Percentiles rank a stretch among this genome's conserved stretches.
Conservation (phyloP, 2,329 filamentous ascomycete genomes). For the Dendryphion nanum region DNA sequence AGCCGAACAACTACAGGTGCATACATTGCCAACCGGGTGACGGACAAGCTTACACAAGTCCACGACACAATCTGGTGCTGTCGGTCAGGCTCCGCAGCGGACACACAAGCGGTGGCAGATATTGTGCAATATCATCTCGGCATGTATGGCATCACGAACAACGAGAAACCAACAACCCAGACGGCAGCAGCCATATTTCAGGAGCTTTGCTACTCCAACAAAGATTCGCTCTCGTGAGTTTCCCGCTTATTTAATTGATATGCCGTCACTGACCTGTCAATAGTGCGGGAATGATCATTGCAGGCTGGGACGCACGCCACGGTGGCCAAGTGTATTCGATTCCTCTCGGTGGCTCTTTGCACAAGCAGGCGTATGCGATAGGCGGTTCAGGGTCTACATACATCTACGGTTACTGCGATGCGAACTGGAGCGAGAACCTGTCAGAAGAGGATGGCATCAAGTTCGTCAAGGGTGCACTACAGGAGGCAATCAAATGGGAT, state of each 20-base stretch:
- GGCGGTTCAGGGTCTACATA: constrained; percentile 97
- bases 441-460: constrained; percentile 83
- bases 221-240: constrained; percentile 81
- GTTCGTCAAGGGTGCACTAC: constrained; percentile 88
- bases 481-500: constrained; percentile 99
- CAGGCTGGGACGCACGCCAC: constrained; percentile 93
- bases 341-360: constrained; percentile 90
- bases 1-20: constrained; percentile 95
- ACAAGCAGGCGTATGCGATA: constrained; percentile 96
- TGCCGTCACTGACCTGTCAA: constrained; percentile 15
- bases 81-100: constrained; percentile 92
- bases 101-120: constrained; percentile 96
- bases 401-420: constrained; percentile 98
- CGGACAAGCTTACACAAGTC: constrained; percentile 97
- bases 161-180: constrained; percentile 88
- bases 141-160: constrained; percentile 86
- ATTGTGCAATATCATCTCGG: constrained; percentile 96
- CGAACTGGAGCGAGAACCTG: constrained; percentile 95
- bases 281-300: constrained; percentile 95
- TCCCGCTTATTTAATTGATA: neutral
- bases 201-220: constrained; percentile 97
- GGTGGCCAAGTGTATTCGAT: constrained; percentile 98
- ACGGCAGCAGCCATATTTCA: constrained; percentile 95
- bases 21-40: constrained; percentile 98
- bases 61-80: constrained; percentile 99